These are phyloP conservation scores for Gossypium arboreum DNA, from an alignment of 345 rosid genomes.

Conservation along the genomic window DNA sequence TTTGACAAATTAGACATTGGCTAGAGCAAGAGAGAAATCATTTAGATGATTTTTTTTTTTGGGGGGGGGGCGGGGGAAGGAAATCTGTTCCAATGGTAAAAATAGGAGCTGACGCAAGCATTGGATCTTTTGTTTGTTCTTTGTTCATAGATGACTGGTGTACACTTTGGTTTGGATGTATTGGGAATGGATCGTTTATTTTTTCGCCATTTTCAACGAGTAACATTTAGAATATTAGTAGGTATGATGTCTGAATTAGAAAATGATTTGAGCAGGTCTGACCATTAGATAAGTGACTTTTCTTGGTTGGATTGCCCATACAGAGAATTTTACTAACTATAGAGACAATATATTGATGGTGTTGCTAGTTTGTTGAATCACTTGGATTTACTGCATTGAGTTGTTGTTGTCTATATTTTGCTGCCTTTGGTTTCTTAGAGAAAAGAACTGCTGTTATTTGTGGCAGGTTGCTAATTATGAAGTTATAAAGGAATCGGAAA, in stretches of 20 bases:
- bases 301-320: not conserved
- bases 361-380: not conserved
- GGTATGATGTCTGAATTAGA: not conserved
- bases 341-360: not conserved
- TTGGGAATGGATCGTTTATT: not conserved
- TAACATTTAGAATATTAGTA: not conserved
- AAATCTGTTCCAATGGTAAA: constrained; percentile 5
- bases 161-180: not conserved
- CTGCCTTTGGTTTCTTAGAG: constrained; percentile 13
- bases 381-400: not conserved
- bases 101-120: not conserved
- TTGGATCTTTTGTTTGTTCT: not conserved
- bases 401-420: not conserved
- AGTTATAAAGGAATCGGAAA: constrained; percentile 78
- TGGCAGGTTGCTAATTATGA: constrained; percentile 93
- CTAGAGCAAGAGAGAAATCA: not conserved
- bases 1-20: not conserved
- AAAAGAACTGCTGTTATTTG: constrained; percentile 11
- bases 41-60: not conserved
- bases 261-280: constrained; percentile 1
- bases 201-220: not conserved
- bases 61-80: not conserved
- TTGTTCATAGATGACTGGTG: not conserved
- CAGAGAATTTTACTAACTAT: not conserved
- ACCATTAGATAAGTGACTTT: not conserved